Evolutionary conservation across 768 basidiomycete genomes (phyloP).

Genomic region (Boletus insuetus): DNA sequence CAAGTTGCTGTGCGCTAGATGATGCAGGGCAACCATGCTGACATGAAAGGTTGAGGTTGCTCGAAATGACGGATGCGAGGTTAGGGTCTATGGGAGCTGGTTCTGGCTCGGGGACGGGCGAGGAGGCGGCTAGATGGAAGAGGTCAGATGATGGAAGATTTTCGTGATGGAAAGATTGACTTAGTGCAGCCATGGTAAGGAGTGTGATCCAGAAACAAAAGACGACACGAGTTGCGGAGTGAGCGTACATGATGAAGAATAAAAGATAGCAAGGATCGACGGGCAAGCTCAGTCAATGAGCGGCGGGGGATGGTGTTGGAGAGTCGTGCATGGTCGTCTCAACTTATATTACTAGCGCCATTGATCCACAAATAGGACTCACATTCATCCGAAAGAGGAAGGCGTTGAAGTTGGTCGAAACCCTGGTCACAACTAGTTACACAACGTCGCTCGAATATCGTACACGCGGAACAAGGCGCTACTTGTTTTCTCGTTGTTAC

Average conservation of each 20-base stretch:
- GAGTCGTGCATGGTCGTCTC: neutral
- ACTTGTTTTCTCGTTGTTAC: slow-evolving; percentile 11
- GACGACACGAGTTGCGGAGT: slow-evolving; percentile 7
- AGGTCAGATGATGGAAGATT: neutral
- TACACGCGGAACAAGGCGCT: slow-evolving; percentile 5
- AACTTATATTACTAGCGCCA: slow-evolving; percentile 9
- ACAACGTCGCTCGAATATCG: slow-evolving; percentile 13
- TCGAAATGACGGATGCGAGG: slow-evolving; percentile 17
- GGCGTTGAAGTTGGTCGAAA: neutral
- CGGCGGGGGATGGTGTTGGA: neutral
- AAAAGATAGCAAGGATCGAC: neutral
- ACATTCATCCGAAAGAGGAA: slow-evolving; percentile 15
- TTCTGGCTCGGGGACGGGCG: slow-evolving; percentile 22
- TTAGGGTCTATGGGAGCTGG: slow-evolving; percentile 25
- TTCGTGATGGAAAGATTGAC: slow-evolving; percentile 3
- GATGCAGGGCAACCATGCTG: slow-evolving; percentile 21
- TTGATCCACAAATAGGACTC: neutral
- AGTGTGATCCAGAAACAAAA: slow-evolving; percentile 23
- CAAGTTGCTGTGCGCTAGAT: slow-evolving; percentile 20
- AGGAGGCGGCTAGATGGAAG: slow-evolving; percentile 15
- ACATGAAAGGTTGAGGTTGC: slow-evolving; percentile 26
- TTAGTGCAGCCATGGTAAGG: slow-evolving; percentile 18
- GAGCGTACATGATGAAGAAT: slow-evolving; percentile 13
- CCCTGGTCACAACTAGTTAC: neutral
- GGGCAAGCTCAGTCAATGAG: slow-evolving; percentile 13